These are phyloP conservation scores for Monilinia aucupariae DNA, from an alignment of 2,329 filamentous ascomycete species.

Conservation along the genomic window DNA sequence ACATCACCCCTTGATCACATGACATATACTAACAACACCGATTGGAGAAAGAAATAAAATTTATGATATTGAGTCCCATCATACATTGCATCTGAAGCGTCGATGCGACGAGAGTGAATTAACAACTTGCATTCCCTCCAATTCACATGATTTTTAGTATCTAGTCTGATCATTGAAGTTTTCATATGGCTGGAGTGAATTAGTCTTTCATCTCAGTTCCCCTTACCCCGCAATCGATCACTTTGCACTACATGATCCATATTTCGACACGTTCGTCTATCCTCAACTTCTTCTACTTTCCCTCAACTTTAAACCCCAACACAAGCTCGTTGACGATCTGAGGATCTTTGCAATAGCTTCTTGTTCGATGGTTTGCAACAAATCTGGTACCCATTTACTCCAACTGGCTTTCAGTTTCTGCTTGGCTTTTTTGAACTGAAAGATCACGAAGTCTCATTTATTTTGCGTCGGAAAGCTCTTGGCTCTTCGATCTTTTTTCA, in stretches of 20 bases:
- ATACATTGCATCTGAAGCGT: no score
- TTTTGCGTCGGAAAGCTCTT: background rate
- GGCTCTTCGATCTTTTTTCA: background rate
- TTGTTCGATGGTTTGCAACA: background rate
- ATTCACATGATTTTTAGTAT: background rate
- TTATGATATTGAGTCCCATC: background rate
- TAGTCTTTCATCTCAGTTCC: background rate
- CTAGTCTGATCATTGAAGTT: background rate
- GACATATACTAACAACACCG: no score
- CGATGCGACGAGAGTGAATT: no score
- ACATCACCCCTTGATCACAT: no score
- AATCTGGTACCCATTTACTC: no score
- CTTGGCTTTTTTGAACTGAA: fast-evolving
- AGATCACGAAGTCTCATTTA: background rate
- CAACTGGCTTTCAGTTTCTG: no score
- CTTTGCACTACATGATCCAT: no score
- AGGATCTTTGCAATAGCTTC: background rate
- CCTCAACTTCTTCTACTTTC: background rate
- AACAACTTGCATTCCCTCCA: no score
- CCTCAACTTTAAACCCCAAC: background rate
- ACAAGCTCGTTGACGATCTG: background rate
- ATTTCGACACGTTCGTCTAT: background rate
- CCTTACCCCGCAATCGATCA: background rate
- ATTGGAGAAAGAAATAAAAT: no score
- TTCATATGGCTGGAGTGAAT: background rate